phyloP scores from a whole-genome alignment of 352 stramenopile genomes.

The Phytopythium ostracodes region DNA sequence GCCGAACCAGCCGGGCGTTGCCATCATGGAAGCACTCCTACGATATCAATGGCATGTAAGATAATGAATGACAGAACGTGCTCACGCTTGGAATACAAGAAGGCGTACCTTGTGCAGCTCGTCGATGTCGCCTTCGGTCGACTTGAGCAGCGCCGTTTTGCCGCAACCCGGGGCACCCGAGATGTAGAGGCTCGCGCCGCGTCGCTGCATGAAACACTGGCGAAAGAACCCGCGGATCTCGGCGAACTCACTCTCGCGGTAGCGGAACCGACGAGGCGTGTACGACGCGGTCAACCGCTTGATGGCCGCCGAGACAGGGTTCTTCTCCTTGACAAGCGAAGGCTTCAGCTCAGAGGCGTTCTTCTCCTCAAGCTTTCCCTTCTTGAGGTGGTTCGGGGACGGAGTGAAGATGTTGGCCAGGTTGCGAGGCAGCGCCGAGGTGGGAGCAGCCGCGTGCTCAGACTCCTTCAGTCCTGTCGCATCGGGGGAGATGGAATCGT shows the following conservation, averaged over 20 bases:
- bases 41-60: background rate
- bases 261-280: conserved; percentile 35
- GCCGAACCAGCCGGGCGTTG: conserved; percentile 33
- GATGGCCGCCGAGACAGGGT: conserved; percentile 28
- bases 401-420: conserved; percentile 62
- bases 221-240: conserved; percentile 57
- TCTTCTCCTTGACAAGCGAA: background rate
- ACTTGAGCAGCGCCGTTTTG: conserved; percentile 70
- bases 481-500: conserved; percentile 44
- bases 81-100: too few species aligned
- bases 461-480: conserved; percentile 21
- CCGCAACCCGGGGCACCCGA: conserved; percentile 73
- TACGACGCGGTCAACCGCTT: conserved; percentile 47
- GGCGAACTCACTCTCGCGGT: conserved; percentile 57
- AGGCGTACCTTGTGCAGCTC: conserved; percentile 42
- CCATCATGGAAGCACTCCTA: conserved; percentile 27
- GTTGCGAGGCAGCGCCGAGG: conserved; percentile 28
- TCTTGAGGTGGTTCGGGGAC: conserved; percentile 36
- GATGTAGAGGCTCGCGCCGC: conserved; percentile 70
- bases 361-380: conserved; percentile 8
- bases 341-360: background rate
- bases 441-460: conserved; percentile 8
- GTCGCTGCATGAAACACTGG: conserved; percentile 40
- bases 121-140: conserved; percentile 42
- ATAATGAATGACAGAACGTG: background rate